These are phyloP conservation scores for Tolypocladium sp. DNA, from an alignment of 2,329 filamentous ascomycete species.

Conservation along the genomic window DNA sequence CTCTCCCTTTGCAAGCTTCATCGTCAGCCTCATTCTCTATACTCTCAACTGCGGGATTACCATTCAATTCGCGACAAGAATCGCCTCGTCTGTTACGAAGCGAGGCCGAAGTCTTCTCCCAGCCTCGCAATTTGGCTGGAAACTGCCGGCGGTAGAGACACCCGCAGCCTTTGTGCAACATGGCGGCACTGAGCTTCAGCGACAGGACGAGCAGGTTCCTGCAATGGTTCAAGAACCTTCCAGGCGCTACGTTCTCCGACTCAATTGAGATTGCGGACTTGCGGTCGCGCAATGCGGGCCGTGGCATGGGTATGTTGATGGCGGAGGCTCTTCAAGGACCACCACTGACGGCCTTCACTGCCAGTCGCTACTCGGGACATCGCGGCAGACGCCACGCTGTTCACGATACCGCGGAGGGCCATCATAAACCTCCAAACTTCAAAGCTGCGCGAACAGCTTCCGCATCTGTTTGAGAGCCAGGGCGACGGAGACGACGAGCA, in stretches of 20 bases:
- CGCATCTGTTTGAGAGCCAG: conserved; percentile 39
- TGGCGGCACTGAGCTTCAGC: conserved; percentile 26
- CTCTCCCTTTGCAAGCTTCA: neutral
- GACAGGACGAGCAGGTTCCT: conserved; percentile 36
- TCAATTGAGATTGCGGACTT: conserved; percentile 44
- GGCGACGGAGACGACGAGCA: conserved; percentile 22
- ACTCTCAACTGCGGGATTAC: neutral
- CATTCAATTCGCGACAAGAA: neutral
- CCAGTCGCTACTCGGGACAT: conserved; percentile 65
- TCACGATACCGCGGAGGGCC: conserved; percentile 63
- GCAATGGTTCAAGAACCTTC: conserved; percentile 42
- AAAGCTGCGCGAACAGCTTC: conserved; percentile 48
- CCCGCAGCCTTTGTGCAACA: neutral
- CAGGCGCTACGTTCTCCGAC: conserved; percentile 43
- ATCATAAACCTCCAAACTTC: conserved; percentile 71
- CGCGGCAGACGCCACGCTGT: conserved; percentile 64
- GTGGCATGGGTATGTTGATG: conserved; percentile 40
- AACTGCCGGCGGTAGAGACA: neutral
- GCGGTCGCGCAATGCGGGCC: conserved; percentile 38
- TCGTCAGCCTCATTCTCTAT: neutral
- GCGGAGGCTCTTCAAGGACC: neutral
- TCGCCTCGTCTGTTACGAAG: neutral
- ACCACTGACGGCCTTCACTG: conserved; percentile 3
- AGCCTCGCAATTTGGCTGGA: neutral
- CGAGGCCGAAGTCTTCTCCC: too few species aligned